Conservation (phyloP, 108 stramenopile genomes). For the Pseudonitzschia pungens region DNA sequence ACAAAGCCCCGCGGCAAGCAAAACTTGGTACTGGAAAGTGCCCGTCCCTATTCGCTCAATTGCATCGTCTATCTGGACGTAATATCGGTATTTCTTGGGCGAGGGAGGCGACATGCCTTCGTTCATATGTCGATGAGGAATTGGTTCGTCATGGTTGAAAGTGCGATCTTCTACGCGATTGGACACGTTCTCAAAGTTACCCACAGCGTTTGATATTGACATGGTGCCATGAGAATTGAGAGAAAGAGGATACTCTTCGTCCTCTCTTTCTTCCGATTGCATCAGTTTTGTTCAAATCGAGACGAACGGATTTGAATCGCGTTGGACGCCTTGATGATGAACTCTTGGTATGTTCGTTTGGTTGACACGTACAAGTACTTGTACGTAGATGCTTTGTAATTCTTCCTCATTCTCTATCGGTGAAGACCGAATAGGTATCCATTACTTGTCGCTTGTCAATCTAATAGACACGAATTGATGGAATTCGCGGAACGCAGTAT, state of each 20-base stretch:
- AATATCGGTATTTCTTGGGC: background rate
- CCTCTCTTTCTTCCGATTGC: background rate
- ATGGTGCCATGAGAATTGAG: background rate
- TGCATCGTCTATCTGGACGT: constrained; percentile 52
- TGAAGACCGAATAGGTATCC: no score
- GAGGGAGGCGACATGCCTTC: background rate
- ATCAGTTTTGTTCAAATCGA: background rate
- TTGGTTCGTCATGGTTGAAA: background rate
- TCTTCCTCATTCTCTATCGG: no score
- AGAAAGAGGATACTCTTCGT: background rate
- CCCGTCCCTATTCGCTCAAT: constrained; percentile 67
- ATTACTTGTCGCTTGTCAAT: no score
- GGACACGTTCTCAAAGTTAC: background rate
- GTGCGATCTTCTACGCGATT: background rate
- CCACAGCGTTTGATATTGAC: background rate
- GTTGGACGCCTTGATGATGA: no score
- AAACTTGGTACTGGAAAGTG: constrained; percentile 54
- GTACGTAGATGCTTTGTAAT: no score
- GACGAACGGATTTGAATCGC: no score
- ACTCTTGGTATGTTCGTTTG: no score
- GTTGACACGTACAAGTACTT: no score
- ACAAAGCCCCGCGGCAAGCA: constrained; percentile 71
- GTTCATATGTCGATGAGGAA: background rate
- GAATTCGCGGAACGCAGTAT: no score
- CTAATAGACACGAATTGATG: no score